A percentile compares a stretch with the other conserved stretches of the same genome.
Evolutionary conservation across 495 filamentous ascomycete genomes (phyloP).

Genomic region (Astrocystis sublimbata): DNA sequence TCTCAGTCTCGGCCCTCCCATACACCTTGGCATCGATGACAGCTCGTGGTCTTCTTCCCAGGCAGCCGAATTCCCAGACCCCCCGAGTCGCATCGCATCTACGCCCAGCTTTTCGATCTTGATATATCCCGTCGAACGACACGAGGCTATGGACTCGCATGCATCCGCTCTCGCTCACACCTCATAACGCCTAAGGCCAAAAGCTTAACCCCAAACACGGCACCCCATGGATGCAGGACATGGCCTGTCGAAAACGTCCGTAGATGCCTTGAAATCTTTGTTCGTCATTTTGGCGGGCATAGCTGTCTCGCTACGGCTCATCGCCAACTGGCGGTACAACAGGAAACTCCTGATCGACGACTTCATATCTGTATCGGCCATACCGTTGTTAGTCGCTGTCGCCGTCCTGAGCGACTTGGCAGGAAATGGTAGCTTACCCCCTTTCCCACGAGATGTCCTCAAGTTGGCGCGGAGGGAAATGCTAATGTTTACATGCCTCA

Average conservation of each 20-base stretch:
- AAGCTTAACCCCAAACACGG: not conserved
- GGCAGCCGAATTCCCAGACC: not conserved
- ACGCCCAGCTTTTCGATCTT: not conserved
- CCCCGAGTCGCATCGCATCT: not conserved
- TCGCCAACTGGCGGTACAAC: slow-evolving; percentile 17
- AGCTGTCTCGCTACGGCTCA: slow-evolving; percentile 12
- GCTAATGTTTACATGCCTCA: slow-evolving; percentile 1
- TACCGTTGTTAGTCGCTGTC: slow-evolving; percentile 10
- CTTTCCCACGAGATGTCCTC: too few relatives aligned
- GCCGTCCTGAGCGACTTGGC: slow-evolving; percentile 5
- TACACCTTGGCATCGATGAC: not conserved
- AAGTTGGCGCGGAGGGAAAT: not conserved
- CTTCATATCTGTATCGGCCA: slow-evolving; percentile 15
- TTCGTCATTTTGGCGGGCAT: slow-evolving; percentile 5
- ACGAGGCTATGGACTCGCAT: slow-evolving; percentile 1
- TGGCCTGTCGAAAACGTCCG: not conserved
- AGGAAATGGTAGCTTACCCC: slow-evolving; percentile 9
- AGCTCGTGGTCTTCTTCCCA: slow-evolving; percentile 3
- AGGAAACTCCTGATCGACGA: slow-evolving; percentile 11
- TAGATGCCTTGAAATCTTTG: slow-evolving; percentile 16
- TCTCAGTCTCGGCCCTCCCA: not conserved
- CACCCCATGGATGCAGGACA: not conserved
- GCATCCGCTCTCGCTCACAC: not conserved
- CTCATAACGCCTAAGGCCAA: not conserved
- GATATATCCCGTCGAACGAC: not conserved